Base-by-base conservation (phyloP, 805 yeast genomes). In the Dipodascus albidus region DNA sequence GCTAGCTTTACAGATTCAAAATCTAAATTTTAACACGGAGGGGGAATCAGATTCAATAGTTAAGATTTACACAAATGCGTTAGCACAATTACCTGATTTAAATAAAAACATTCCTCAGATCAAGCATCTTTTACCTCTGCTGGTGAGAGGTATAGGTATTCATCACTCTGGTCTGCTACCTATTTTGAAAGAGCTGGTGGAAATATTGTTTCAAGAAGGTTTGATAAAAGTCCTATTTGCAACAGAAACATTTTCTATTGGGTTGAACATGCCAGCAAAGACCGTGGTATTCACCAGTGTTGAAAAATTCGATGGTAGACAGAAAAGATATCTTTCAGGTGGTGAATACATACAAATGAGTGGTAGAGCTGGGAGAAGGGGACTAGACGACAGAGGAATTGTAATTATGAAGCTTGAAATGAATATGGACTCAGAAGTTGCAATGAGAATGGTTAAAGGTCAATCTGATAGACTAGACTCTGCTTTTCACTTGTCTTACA, bases 321-420 rank as follows among this genome's bases (percentile, higher is more conserved):
- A 91, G 19, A 88, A 91, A 75, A 82, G 99, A 71, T 93, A 98
- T 98, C 96, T 93, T 27, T 87, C 96, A 53, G 99, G 99, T 55
- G 99, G 99, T 74, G 99, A 93, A 72, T 93, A 93, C 70, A 93
- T 93, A 65, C 99, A 93, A 73, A 93, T 93, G 99, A 88, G 96
- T 47, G 99, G 99, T 59, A 83, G 99, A 70, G 99, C 99, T 22
- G 99, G 99, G 62, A 90, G 99, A 76, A 87, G 99, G 78, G 99
- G 99, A 65, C 79, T 93, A 62, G 99, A 93, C 77, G 99, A 93
- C 68, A 85, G 99, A 68, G 99, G 99, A 72, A 89, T 93, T 69
- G 99, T 93, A 50, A 93, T 93, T 60, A 87, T 93, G 93, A 93
- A 93, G 99, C 89, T 93, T 67, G 98, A 93, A 67, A 98, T 91